Conservation (phyloP, 805 yeast species). For the Saturnispora bothae region DNA sequence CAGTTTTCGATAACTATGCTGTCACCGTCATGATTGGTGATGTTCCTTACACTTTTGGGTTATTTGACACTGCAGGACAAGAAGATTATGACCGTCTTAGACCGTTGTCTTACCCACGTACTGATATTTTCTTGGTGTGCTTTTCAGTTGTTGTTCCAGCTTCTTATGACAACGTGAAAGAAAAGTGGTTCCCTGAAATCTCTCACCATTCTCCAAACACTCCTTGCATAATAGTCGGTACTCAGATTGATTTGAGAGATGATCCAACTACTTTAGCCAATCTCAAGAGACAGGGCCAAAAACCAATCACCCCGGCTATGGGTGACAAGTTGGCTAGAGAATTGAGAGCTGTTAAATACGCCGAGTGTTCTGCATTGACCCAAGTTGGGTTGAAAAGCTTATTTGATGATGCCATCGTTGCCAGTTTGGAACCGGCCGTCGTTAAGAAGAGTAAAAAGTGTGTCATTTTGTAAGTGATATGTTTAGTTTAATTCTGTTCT, state of each 20-base stretch:
- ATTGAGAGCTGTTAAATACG: conserved; percentile 89
- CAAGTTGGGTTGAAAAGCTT: conserved; percentile 95
- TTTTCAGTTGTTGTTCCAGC: conserved; percentile 96
- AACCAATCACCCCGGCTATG: conserved; percentile 74
- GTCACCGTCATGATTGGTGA: conserved; percentile 95
- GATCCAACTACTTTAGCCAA: conserved; percentile 87
- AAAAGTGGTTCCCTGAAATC: conserved; percentile 98
- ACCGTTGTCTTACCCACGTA: conserved; percentile 93
- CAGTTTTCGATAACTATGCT: conserved; percentile 94
- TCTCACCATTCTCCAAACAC: conserved; percentile 94
- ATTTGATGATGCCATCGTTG: conserved; percentile 97
- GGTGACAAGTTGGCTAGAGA: conserved; percentile 93
- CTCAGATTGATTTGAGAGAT: conserved; percentile 89
- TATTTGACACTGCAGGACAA: conserved; percentile 98
- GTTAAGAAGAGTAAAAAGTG: conserved; percentile 75
- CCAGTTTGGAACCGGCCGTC: conserved; percentile 95
- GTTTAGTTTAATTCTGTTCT: no score
- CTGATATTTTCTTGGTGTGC: conserved; percentile 93
- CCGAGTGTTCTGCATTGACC: conserved; percentile 95
- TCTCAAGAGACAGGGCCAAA: conserved; percentile 79
- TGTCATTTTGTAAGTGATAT: conserved; percentile 58
- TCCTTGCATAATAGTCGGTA: conserved; percentile 93
- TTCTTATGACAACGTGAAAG: conserved; percentile 92
- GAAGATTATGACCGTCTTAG: conserved; percentile 97
- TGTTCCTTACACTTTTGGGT: conserved; percentile 94